Evolutionary conservation across 2,329 filamentous ascomycete genomes (phyloP), one percentile per base, ranked within the genome.

Genomic region (Alternaria dauci): DNA sequence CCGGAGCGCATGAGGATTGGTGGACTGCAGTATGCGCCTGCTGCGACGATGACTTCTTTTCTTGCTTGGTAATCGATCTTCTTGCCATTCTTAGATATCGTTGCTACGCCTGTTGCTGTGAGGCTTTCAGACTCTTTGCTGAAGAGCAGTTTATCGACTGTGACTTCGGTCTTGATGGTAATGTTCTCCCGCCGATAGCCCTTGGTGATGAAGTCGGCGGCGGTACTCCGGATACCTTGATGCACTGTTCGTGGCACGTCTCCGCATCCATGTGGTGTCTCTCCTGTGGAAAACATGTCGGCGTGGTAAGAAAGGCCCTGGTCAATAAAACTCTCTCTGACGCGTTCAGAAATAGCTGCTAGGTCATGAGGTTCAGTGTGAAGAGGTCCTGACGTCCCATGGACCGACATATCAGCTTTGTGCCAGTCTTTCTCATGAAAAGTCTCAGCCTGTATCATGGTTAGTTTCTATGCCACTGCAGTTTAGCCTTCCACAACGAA

Each of bases 401-500:
- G 87, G 8, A 78, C 78, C 2, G 76, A 76, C 8, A 78, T 70
- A 42, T 82, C 78, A 2, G 81, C 82, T 34, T 86, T 71, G 72
- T 87, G 87, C 86, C 86, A 88, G 28, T 82, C 76, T 68, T 88
- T 88, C 20, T 75, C 69, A 56, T 88, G 83, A 66, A 88, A 89
- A 2, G 82, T 86, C 64, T 89, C 87, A 41, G 84, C 82, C 73
- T 74, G 16, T 8, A 18, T 25, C 0, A 28, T 1, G 4, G 26
- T 65, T 14, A 62, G 55, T 18, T 14, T 18, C 1, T 8, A 1
- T 12, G 4, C 38, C 1, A 14, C 1, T 11, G 8, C 0, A 23
- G 2, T 6, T 2, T 7, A 5, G n/a, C 12, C 5, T 7, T 18
- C 6, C 1, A 43, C 2, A 4, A 26, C 53, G 1, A 47, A 70